Base-by-base conservation (phyloP, 768 basidiomycete genomes). In the Sistotremastrum niveocremeum region DNA sequence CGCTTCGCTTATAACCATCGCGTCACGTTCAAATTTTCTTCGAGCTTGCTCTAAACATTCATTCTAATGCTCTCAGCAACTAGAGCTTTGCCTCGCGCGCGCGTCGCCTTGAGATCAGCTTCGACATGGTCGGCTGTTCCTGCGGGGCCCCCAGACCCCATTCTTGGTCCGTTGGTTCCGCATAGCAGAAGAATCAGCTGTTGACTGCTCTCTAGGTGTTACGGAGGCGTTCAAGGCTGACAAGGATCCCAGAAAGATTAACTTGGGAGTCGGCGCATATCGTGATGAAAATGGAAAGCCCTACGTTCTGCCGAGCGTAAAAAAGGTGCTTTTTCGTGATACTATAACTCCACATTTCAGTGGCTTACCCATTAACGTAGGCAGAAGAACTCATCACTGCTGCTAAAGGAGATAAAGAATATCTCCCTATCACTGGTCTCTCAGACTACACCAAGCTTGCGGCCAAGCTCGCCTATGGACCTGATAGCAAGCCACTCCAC, bases 141-240 rank as follows among this genome's bases (percentile, higher is more conserved):
- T 42, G 82, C 84, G 30, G 90, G 90, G 31, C 90, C 90, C 51
- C 89, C 90, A 29, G 90, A 94, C 61, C 79, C 90, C 43, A 94
- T 94, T 67, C 81, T 94, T 46, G 90, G 88, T 88, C 45, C 46
- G 71, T 60, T 49, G 40, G 37, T 31, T 41, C 39, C n/a, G 41
- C 29, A 28, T 20, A 9, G 42, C 39, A 40, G 40, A 31, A 28
- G 11, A 28, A 34, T 31, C 42, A 7, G 34, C 35, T 47, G 54
- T 47, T 53, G 47, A 45, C 44, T 20, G 11, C 34, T 45, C 39
- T 46, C n/a, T 54, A 87, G 84, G 87, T 51, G 74, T 99, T 42
- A 84, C 86, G 31, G 94, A 97, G 60, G 89, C 90, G 31, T 99
- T 91, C 78, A 95, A 93, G 69, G 88, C 89, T 39, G 90, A 97